Conservation (phyloP, 345 rosid genomes). For the Corchorus olitorius region DNA sequence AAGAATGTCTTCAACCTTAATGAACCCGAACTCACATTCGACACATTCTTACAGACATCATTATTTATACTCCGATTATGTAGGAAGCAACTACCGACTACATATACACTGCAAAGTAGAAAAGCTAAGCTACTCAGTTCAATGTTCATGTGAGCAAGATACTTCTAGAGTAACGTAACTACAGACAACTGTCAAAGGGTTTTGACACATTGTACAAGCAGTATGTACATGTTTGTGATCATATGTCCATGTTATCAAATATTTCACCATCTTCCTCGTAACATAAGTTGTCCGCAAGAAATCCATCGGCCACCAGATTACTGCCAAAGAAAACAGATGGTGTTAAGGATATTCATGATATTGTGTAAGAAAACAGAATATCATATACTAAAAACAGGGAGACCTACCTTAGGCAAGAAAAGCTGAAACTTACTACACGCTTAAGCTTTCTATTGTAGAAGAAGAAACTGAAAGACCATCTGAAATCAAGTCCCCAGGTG, state of each 20-base stretch:
- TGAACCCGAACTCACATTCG: neutral
- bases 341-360: neutral
- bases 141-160: neutral
- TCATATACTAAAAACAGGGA: neutral
- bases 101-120: neutral
- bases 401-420: constrained; percentile 78
- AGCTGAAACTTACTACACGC: constrained; percentile 82
- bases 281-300: constrained; percentile 36
- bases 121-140: neutral
- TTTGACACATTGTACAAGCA: constrained; percentile 9
- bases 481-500: constrained; percentile 30
- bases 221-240: neutral
- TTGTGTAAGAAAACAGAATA: neutral
- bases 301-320: constrained; percentile 72
- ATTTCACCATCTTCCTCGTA: constrained; percentile 73
- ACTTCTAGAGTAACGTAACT: neutral
- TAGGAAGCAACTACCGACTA: neutral
- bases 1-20: neutral
- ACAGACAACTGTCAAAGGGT: neutral
- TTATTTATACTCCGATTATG: neutral
- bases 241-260: constrained; percentile 84
- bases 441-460: constrained; percentile 90
- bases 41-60: neutral
- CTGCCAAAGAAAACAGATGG: constrained; percentile 47
- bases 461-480: constrained; percentile 96